Conservation (phyloP, 1,284 basidiomycete genomes). For the Ustilago bromivora region DNA sequence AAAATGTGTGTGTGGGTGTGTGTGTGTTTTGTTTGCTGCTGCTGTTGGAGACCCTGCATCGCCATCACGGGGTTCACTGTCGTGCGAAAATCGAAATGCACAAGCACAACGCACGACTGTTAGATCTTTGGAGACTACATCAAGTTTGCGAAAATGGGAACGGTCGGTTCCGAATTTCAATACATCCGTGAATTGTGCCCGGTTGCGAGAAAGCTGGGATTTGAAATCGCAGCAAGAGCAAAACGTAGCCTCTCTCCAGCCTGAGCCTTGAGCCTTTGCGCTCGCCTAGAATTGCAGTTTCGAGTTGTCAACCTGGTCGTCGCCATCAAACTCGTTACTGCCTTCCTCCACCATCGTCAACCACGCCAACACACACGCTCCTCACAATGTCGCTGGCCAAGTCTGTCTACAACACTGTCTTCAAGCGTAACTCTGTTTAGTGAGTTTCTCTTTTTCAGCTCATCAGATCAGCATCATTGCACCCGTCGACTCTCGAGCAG, state of each 20-base stretch:
- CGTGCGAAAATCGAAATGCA: background rate
- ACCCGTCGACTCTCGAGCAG: background rate
- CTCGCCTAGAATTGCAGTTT: conserved; percentile 12
- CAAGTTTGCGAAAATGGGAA: too few species aligned
- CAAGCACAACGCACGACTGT: background rate
- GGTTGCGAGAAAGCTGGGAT: conserved; percentile 10
- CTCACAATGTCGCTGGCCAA: conserved; percentile 57
- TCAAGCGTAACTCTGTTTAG: conserved; percentile 68
- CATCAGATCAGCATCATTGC: conserved; percentile 4
- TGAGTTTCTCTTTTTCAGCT: conserved; percentile 35
- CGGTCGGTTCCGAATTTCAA: conserved; percentile 28
- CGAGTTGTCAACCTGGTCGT: conserved; percentile 4
- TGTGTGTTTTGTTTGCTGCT: background rate
- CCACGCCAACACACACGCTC: conserved; percentile 10
- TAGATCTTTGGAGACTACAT: background rate
- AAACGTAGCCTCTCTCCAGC: background rate
- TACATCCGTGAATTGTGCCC: conserved; percentile 17
- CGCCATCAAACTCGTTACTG: background rate
- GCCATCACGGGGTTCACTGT: background rate
- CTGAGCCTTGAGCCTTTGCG: conserved; percentile 4
- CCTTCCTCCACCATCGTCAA: conserved; percentile 24
- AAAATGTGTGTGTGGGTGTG: background rate
- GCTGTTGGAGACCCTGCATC: conserved; percentile 4
- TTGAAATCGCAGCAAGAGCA: conserved; percentile 25
- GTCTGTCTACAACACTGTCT: conserved; percentile 61